Conservation (phyloP, 176 grass and related monocot genomes). For the Areca catechu region DNA sequence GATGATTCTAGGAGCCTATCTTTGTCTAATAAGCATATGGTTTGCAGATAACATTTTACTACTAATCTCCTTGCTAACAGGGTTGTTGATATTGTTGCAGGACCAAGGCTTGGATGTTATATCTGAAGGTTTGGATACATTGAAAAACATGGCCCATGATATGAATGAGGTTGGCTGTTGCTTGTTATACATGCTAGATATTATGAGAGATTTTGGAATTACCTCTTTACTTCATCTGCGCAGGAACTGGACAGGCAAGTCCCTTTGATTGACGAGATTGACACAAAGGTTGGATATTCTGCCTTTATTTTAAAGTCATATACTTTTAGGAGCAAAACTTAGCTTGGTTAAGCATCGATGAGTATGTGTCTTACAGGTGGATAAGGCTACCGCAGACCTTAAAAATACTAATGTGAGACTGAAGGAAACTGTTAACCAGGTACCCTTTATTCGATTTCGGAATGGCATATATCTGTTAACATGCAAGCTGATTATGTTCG, state of each 20-base stretch:
- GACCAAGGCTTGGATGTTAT: constrained; percentile 88
- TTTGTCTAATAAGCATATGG: no score
- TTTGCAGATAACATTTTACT: no score
- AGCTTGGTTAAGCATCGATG: no score
- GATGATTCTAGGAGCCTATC: no score
- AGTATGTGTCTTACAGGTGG: constrained; percentile 31
- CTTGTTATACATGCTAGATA: not conserved
- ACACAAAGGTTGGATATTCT: constrained; percentile 55
- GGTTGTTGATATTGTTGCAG: constrained; percentile 20
- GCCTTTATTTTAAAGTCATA: not conserved
- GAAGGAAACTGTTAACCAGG: constrained; percentile 70
- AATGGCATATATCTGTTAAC: not conserved
- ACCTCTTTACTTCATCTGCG: not conserved
- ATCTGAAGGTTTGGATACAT: constrained; percentile 79
- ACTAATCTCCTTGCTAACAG: no score
- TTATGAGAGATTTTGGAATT: no score
- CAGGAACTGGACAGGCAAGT: constrained; percentile 99
- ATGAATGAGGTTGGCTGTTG: constrained; percentile 71
- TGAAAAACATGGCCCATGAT: constrained; percentile 89
- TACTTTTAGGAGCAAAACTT: no score
- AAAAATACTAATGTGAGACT: constrained; percentile 80
- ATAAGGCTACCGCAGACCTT: constrained; percentile 67
- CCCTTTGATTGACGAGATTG: constrained; percentile 96
- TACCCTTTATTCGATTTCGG: constrained; percentile 2
- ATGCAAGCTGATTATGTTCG: not conserved